Evolutionary conservation across 2,329 filamentous ascomycete species (phyloP), one percentile per base, ranked within the genome.

Genomic region (Paraphaeosphaeria sporulosa): DNA sequence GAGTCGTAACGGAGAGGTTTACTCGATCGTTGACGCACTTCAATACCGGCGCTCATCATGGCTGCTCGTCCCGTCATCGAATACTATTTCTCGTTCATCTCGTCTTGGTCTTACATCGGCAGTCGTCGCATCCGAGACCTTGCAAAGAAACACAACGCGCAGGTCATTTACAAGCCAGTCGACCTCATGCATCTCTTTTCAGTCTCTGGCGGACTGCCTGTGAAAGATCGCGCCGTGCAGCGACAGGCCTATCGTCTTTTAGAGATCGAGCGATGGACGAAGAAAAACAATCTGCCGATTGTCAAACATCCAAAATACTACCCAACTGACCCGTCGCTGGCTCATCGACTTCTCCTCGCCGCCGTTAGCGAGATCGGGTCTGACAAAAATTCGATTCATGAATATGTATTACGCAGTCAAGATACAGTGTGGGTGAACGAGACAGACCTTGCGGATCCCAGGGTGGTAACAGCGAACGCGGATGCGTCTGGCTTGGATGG

Each of bases 131-230:
- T 75, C 15, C 64, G 66, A 19, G 49, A 52, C 17, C 61, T 74
- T 3, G 68, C 65, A 15, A 46, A 59, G 10, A 43, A 70, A 7
- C 62, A 65, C 50, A 68, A 72, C 58, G 69, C 67, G 27, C 43
- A 63, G 46, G 65, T 71, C 63, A 54, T 76, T 60, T 73, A 65
- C 64, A 74, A 74, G 54, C 73, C 72, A 25, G 61, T 75, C 10
- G 66, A 76, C 55, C 57, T 75, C 3, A 50, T 75, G 38, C 66
- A 73, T 49, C 67, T 73, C 2, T 76, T 76, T 59, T 73, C 74
- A 2, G 60, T 71, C 43, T 75, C 73, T 1, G 72, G 73, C 15
- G 73, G 73, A 2, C 67, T 76, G 0, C 71, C 74, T 4, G 71
- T 76, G 8, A 75, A 75, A 51, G 64, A 76, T 49, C 72, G 73